These are phyloP conservation scores for Plenodomus lindquistii DNA, from an alignment of 2,329 filamentous ascomycete species.

Conservation along the genomic window DNA sequence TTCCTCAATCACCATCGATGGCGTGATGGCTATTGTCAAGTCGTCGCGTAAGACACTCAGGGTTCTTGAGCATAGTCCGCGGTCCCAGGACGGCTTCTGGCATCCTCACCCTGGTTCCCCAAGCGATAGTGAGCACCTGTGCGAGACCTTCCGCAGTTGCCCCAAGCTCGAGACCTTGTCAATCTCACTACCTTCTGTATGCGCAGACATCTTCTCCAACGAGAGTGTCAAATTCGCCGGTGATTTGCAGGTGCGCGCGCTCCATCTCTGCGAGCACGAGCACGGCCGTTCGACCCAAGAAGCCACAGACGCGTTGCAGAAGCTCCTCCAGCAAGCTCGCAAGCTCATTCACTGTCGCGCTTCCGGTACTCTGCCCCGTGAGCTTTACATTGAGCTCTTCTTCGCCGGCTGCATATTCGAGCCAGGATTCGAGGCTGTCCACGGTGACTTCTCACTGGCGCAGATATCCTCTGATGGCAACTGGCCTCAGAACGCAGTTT, in stretches of 20 bases:
- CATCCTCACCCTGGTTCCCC: conserved; percentile 54
- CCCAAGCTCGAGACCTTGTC: conserved; percentile 54
- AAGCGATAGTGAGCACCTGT: conserved; percentile 52
- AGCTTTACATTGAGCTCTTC: conserved; percentile 55
- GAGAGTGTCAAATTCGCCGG: conserved; percentile 50
- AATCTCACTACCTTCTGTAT: conserved; percentile 54
- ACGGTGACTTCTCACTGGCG: conserved; percentile 54
- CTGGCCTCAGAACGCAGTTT: conserved; percentile 46
- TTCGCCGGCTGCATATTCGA: conserved; percentile 58
- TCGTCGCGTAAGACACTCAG: conserved; percentile 53
- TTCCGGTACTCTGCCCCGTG: conserved; percentile 40
- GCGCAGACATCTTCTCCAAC: conserved; percentile 52
- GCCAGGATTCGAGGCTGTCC: conserved; percentile 50
- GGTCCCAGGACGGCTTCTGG: conserved; percentile 56
- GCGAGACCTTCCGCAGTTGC: conserved; percentile 51
- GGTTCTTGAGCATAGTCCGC: conserved; percentile 58
- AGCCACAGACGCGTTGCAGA: conserved; percentile 44
- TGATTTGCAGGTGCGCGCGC: conserved; percentile 55
- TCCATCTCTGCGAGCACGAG: conserved; percentile 51
- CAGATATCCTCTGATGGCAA: conserved; percentile 46
- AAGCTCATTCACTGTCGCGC: conserved; percentile 45
- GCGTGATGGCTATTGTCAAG: conserved; percentile 57
- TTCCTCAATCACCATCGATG: conserved; percentile 57
- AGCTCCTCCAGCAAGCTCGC: conserved; percentile 48
- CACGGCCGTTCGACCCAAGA: conserved; percentile 41